Evolutionary conservation across 139 green algal genomes (phyloP), one percentile per base, ranked within the genome.

Genomic region (Chlamydomonas sp.): DNA sequence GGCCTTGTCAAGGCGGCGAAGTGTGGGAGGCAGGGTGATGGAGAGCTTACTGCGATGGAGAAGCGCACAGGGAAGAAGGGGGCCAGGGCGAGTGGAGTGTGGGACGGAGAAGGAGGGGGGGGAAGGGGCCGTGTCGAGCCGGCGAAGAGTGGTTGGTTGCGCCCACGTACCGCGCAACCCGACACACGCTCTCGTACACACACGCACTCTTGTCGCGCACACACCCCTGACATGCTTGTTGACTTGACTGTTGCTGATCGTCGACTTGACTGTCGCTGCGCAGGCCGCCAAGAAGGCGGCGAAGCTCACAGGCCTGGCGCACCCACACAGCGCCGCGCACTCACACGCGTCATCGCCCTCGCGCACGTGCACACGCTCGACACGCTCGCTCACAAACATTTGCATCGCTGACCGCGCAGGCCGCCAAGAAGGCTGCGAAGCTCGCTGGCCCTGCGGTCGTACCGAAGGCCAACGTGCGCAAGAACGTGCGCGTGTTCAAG

Each of bases 401-500:
- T n/a, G n/a, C n/a, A n/a, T n/a, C n/a, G n/a, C n/a, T n/a, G n/a
- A n/a, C n/a, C n/a, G n/a, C n/a, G n/a, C n/a, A 64, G 26, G 54
- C 30, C 24, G 54, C 54, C 26, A 64, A 64, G 26, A 8, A 10
- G 10, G 34, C 30, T 22, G 54, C 54, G 24, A 64, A 20, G 34
- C 4, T 69, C 4, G 5, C 31, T 31, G 62, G 54, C 26, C 24
- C 34, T 8, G 29, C 62, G 31, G 35, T 28, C 22, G 39, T 39
- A 6, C 36, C 68, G 2, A 74, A 74, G 39, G 10, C 16, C 59
- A 67, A 67, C 28, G 69, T 67, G 2, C 69, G 69, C 31, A 74
- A 76, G 47, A 58, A 64, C 70, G 65, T 71, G 47, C 47, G 61
- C n/a, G n/a, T n/a, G n/a, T n/a, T n/a, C n/a, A n/a, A n/a, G n/a